A percentile compares a stretch with the other conserved stretches of the same genome.
These are phyloP conservation scores for Ceratobasidium sp. DNA, from an alignment of 1,284 basidiomycete species.

Conservation along the genomic window DNA sequence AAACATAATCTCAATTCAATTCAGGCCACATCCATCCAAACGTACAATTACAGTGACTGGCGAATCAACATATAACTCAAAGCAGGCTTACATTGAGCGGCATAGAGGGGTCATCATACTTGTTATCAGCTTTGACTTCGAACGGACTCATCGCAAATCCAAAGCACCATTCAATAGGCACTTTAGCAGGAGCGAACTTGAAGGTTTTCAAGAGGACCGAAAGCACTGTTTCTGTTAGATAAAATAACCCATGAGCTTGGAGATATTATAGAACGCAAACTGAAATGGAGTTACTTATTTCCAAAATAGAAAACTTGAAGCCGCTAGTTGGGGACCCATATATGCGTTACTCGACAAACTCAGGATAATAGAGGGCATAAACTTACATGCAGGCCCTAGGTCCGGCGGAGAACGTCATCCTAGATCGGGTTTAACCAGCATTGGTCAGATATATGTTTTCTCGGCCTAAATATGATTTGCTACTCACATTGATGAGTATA, in stretches of 20 bases:
- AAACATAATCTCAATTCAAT: too few relatives aligned
- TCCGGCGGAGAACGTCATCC: slow-evolving; percentile 32
- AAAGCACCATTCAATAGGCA: slow-evolving; percentile 1
- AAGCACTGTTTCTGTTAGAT: slow-evolving; percentile 30
- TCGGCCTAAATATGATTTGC: too few relatives aligned
- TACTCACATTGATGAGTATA: slow-evolving; percentile 32
- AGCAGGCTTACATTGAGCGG: too few relatives aligned
- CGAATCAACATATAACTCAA: too few relatives aligned
- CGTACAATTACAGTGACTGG: too few relatives aligned
- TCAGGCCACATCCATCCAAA: too few relatives aligned
- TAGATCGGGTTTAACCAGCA: too few relatives aligned
- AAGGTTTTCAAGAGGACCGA: slow-evolving; percentile 11
- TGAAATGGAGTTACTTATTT: slow-evolving; percentile 8
- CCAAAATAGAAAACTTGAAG: slow-evolving; percentile 35
- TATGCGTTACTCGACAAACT: neutral
- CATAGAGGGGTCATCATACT: too few relatives aligned
- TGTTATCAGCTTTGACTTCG: neutral
- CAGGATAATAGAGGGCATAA: too few relatives aligned
- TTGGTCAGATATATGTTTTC: too few relatives aligned
- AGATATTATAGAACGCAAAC: neutral
- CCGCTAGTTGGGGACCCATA: neutral
- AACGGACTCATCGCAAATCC: slow-evolving; percentile 23
- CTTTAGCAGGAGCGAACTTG: slow-evolving; percentile 7
- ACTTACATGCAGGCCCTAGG: slow-evolving; percentile 26
- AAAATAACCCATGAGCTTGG: neutral